Evolutionary conservation across 495 filamentous ascomycete species (phyloP).

Genomic region (Choiromyces venosus): DNA sequence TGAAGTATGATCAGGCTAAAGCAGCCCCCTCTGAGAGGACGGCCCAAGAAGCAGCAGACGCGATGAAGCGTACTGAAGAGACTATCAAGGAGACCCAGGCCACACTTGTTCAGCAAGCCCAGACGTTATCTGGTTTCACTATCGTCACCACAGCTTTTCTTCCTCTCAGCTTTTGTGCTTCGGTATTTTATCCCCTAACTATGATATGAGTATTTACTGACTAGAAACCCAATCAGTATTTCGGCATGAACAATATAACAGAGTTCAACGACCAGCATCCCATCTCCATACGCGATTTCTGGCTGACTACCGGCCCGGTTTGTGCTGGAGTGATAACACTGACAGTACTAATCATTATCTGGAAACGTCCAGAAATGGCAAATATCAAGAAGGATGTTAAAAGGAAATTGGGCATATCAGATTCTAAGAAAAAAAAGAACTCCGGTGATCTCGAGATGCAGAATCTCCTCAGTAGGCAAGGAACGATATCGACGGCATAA

Average conservation of each 20-base stretch:
- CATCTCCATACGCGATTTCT: neutral
- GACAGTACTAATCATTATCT: accelerated
- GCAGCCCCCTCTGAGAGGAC: no score
- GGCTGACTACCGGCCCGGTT: accelerated
- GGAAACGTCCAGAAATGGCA: neutral
- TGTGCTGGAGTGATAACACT: neutral
- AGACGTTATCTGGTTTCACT: neutral
- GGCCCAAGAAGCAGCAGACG: no score
- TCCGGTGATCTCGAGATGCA: no score
- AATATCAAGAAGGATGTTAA: accelerated
- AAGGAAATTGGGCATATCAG: neutral
- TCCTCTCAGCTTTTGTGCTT: neutral
- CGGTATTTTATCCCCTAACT: neutral
- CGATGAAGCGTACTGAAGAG: no score
- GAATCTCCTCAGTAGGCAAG: no score
- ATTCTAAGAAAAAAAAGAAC: neutral
- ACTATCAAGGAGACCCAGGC: no score
- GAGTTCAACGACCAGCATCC: neutral
- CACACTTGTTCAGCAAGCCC: neutral
- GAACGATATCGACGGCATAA: no score
- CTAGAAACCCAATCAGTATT: neutral
- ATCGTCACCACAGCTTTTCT: neutral
- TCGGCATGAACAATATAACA: neutral
- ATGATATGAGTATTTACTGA: neutral
- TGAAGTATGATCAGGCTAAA: no score